Conservation (phyloP, 371 early-diverging fungal genomes). For the Nematocida sp. region DNA sequence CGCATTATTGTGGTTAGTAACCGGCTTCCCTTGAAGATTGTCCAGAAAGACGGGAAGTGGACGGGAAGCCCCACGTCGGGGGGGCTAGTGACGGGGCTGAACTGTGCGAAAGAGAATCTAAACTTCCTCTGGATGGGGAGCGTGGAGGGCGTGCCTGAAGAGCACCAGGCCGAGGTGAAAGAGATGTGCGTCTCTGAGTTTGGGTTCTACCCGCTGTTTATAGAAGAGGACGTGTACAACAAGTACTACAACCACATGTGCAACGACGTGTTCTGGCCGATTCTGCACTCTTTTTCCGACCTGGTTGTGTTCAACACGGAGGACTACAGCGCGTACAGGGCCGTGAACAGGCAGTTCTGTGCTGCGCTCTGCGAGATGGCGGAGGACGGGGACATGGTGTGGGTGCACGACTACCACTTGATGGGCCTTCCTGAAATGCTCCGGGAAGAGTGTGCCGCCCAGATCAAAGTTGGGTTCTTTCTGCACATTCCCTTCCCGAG, state of each 20-base stretch:
- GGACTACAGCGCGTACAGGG: slow-evolving; percentile 86
- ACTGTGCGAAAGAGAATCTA: slow-evolving; percentile 82
- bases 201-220: slow-evolving; percentile 85
- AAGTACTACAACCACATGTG: slow-evolving; percentile 96
- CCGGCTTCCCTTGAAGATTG: slow-evolving; percentile 89
- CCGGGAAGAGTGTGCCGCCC: slow-evolving; percentile 66
- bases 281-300: slow-evolving; percentile 93
- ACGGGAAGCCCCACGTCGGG: slow-evolving; percentile 80
- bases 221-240: slow-evolving; percentile 85
- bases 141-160: slow-evolving; percentile 77
- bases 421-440: slow-evolving; percentile 86
- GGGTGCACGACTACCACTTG: slow-evolving; percentile 99
- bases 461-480: slow-evolving; percentile 91
- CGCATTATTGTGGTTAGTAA: slow-evolving; percentile 90
- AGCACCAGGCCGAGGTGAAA: slow-evolving; percentile 72
- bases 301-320: slow-evolving; percentile 81
- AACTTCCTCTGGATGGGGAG: slow-evolving; percentile 96
- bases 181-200: slow-evolving; percentile 72
- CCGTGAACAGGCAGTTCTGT: slow-evolving; percentile 80
- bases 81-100: slow-evolving; percentile 88
- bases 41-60: slow-evolving; percentile 67
- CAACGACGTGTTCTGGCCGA: slow-evolving; percentile 85
- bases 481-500: slow-evolving; percentile 94
- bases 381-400: slow-evolving; percentile 83
- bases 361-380: slow-evolving; percentile 72